phyloP scores from a whole-genome alignment of 768 basidiomycete genomes.

The Gloeopeniophorella convolvens region DNA sequence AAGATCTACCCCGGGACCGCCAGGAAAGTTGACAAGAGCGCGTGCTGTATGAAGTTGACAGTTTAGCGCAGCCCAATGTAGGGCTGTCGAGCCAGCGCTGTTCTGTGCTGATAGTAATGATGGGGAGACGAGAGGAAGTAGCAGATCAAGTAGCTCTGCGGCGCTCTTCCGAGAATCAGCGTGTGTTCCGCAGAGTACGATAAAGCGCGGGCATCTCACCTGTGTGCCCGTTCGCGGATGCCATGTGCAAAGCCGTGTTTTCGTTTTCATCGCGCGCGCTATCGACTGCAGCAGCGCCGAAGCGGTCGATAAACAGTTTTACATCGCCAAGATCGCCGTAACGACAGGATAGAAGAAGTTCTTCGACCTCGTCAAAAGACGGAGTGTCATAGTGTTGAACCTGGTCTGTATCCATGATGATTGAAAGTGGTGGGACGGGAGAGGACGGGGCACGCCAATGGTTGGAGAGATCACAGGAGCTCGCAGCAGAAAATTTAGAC shows the following conservation, averaged over 20 bases:
- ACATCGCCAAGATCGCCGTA: constrained; percentile 86
- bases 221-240: constrained; percentile 79
- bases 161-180: constrained; percentile 41
- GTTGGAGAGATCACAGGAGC: too few relatives aligned
- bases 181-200: background rate
- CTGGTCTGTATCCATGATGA: background rate
- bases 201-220: constrained; percentile 41
- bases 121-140: constrained; percentile 55
- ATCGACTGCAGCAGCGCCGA: constrained; percentile 44
- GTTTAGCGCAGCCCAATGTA: constrained; percentile 92
- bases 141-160: constrained; percentile 68
- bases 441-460: too few relatives aligned
- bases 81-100: constrained; percentile 65
- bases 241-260: constrained; percentile 83
- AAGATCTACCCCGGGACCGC: constrained; percentile 55
- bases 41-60: constrained; percentile 59
- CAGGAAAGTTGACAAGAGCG: constrained; percentile 48
- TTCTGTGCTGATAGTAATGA: constrained; percentile 59
- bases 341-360: constrained; percentile 75
- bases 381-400: constrained; percentile 7
- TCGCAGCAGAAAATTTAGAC: too few relatives aligned
- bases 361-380: constrained; percentile 48
- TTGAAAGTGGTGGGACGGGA: too few relatives aligned
- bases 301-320: constrained; percentile 53
- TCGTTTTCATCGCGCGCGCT: constrained; percentile 64